phyloP scores from a whole-genome alignment of 2,329 filamentous ascomycete species.

The Penicillium sp. region DNA sequence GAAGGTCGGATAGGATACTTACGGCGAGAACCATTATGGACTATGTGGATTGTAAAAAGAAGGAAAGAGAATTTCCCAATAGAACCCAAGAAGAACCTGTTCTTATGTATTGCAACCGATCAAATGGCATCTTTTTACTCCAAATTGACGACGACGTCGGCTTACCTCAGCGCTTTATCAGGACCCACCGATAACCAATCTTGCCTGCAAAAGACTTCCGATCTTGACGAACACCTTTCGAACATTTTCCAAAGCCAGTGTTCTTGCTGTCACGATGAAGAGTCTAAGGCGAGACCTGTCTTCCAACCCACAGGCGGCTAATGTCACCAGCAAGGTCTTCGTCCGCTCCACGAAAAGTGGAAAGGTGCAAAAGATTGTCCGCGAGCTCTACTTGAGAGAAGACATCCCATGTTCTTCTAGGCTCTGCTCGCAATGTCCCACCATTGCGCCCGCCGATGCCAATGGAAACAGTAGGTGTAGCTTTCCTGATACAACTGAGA shows the following conservation, averaged over 20 bases:
- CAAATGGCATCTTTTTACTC: constrained; percentile 3
- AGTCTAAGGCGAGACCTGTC: constrained; percentile 61
- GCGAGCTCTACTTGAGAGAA: constrained; percentile 91
- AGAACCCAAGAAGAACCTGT: neutral
- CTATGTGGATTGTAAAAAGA: neutral
- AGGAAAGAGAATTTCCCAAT: neutral
- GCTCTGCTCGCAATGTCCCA: constrained; percentile 75
- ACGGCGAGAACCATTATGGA: constrained; percentile 32
- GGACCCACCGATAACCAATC: constrained; percentile 21
- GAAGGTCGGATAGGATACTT: constrained; percentile 6
- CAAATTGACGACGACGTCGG: neutral
- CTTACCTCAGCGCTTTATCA: neutral
- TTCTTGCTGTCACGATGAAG: constrained; percentile 51
- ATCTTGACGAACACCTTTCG: constrained; percentile 7
- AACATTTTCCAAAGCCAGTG: constrained; percentile 1
- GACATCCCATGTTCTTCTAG: constrained; percentile 97
- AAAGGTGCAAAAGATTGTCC: constrained; percentile 98
- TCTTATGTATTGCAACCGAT: neutral
- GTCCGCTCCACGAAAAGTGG: constrained; percentile 92
- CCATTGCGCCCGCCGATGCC: constrained; percentile 75
- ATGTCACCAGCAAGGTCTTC: constrained; percentile 93
- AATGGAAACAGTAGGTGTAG: constrained; percentile 65
- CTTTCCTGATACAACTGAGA: neutral
- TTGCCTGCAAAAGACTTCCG: constrained; percentile 17
- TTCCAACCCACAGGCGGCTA: constrained; percentile 61